Base-by-base conservation (phyloP, 1,284 basidiomycete species). In the Papiliotrema flavescens region DNA sequence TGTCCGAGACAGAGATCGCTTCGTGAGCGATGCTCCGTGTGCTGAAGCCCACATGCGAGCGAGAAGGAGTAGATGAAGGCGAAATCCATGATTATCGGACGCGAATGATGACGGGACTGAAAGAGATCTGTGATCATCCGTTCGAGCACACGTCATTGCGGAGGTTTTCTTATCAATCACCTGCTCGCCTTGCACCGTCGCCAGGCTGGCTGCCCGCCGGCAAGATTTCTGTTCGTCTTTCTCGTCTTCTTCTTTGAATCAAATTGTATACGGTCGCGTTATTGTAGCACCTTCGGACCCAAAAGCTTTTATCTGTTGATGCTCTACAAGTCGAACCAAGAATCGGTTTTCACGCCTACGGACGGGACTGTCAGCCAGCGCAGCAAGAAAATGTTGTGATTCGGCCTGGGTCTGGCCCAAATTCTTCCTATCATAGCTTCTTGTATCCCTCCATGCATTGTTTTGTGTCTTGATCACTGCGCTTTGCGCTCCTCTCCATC, bases 361-460 rank as follows among this genome's bases (percentile, higher is more conserved):
- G 63, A 53, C 58, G 57, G 53, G 60, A 62, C 60, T 59, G 54
- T 64, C 35, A 47, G 52, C 52, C 52, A 32, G 9, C 46, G 37
- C 45, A 47, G 52, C 23, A 23, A 47, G 37, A 19, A 19, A 48
- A 26, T 41, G 34, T 6, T 40, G 52, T 47, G 45, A 22, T 39
- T 57, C 60, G 71, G 70, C 71, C 71, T 74, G 69, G 67, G 66
- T 71, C 60, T 60, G 67, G 70, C 62, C 69, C 59, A 71, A 62
- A 73, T 60, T 49, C 51, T 20, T 56, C 26, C 32, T 60, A n/a
- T 46, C 14, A n/a, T 37, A 46, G 46, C 28, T 32, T 32, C 11
- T 32, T 5, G 28, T 32, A 32, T 47, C 37, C 26, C 22, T 28
- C 36, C 26, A 57, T 57, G 43, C 36, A 50, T 50, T 20, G 41